phyloP scores from a whole-genome alignment of 805 yeast species.

The Suhomyces canberraensis region DNA sequence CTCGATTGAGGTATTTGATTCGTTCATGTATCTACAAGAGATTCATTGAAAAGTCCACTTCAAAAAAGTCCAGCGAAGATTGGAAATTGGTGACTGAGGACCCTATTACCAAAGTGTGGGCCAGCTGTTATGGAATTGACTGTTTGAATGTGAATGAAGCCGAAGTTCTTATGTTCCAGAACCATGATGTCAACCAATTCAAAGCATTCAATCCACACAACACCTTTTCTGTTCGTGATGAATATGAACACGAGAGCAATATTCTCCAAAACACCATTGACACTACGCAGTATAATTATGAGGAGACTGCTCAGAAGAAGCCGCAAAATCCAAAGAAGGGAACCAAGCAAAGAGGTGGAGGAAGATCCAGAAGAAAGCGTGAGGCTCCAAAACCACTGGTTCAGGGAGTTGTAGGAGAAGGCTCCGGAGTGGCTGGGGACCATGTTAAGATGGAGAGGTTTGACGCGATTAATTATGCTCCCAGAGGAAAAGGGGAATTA shows the following conservation, averaged over 20 bases:
- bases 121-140: constrained; percentile 49
- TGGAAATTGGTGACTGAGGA: constrained; percentile 70
- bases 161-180: constrained; percentile 39
- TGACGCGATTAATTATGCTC: constrained; percentile 51
- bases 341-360: constrained; percentile 5
- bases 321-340: not conserved
- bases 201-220: constrained; percentile 25
- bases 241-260: constrained; percentile 17
- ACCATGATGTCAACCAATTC: constrained; percentile 31
- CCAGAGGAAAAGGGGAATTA: constrained; percentile 57
- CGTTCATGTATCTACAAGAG: constrained; percentile 58
- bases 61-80: constrained; percentile 19
- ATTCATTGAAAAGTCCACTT: constrained; percentile 36
- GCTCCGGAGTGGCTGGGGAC: constrained; percentile 21
- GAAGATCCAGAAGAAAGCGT: constrained; percentile 2
- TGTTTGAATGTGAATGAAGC: constrained; percentile 52
- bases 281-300: constrained; percentile 27
- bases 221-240: constrained; percentile 22
- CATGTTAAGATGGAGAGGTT: constrained; percentile 41
- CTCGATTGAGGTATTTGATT: constrained; percentile 50
- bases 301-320: constrained; percentile 2
- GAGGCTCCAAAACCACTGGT: no score
- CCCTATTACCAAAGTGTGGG: constrained; percentile 50
- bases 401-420: constrained; percentile 11
- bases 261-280: constrained; percentile 33